Percentiles rank a stretch among this genome's conserved stretches.
These are phyloP conservation scores for Aquilaria sinensis DNA, from an alignment of 345 rosid species.

Conservation along the genomic window DNA sequence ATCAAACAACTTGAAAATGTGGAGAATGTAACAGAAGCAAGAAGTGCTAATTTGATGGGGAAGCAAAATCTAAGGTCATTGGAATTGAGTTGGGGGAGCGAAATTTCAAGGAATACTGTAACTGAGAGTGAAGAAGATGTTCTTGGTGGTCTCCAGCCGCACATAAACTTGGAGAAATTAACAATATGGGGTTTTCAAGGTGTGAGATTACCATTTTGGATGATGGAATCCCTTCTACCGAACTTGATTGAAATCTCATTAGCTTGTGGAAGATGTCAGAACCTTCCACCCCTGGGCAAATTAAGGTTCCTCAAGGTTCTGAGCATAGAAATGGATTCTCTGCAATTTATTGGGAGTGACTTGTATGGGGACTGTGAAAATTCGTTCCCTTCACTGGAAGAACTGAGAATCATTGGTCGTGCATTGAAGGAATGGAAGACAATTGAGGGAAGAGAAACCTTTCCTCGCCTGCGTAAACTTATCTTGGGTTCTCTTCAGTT, in stretches of 20 bases:
- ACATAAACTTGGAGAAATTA: no score
- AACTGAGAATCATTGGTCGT: neutral
- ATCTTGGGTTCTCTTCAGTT: neutral
- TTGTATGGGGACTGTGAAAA: neutral
- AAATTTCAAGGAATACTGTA: no score
- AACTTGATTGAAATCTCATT: no score
- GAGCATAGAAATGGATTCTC: neutral
- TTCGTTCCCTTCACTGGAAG: neutral
- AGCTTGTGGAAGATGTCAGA: neutral
- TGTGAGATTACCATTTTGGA: no score
- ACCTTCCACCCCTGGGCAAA: constrained; percentile 10
- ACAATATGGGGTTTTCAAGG: no score
- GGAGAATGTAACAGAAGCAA: neutral
- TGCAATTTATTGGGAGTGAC: neutral
- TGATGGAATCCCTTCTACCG: no score
- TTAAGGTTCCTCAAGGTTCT: constrained; percentile 1
- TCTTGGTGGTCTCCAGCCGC: no score
- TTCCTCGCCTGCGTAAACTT: neutral
- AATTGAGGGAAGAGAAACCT: neutral
- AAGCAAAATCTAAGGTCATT: neutral
- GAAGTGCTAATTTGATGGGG: constrained; percentile 10
- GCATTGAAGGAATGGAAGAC: neutral
- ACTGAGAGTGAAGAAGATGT: no score
- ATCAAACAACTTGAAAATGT: constrained; percentile 2
- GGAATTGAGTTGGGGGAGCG: no score